These are phyloP conservation scores for California macrophylla DNA, from an alignment of 441 rosid genomes.

Conservation along the genomic window DNA sequence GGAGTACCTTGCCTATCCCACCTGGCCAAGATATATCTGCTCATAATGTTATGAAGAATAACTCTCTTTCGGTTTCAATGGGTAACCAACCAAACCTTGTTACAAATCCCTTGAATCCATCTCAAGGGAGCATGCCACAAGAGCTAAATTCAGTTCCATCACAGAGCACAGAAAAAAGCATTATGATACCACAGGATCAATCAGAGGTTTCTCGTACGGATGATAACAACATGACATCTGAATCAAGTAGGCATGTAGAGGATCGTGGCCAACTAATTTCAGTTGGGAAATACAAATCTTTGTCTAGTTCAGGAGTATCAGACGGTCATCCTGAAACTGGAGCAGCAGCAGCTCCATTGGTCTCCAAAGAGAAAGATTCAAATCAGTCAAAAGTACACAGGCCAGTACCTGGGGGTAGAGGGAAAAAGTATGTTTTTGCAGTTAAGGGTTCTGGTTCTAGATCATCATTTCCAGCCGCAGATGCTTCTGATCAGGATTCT, in stretches of 20 bases:
- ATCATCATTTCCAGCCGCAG: slow-evolving; percentile 39
- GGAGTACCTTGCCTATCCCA: slow-evolving; percentile 34
- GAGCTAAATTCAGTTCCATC: slow-evolving; percentile 31
- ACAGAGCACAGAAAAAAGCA: slow-evolving; percentile 26
- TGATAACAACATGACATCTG: slow-evolving; percentile 25
- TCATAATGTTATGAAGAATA: slow-evolving; percentile 27
- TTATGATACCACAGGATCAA: slow-evolving; percentile 30
- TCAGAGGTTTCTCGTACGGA: slow-evolving; percentile 29
- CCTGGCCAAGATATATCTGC: slow-evolving; percentile 32
- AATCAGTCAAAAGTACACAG: slow-evolving; percentile 34
- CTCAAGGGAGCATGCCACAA: slow-evolving; percentile 35
- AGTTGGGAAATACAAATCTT: slow-evolving; percentile 24
- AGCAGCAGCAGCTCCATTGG: slow-evolving; percentile 21
- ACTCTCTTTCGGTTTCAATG: slow-evolving; percentile 27
- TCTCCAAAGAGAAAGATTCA: slow-evolving; percentile 29
- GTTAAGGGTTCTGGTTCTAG: slow-evolving; percentile 45
- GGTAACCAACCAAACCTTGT: slow-evolving; percentile 39
- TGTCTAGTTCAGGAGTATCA: slow-evolving; percentile 30
- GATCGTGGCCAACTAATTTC: slow-evolving; percentile 30
- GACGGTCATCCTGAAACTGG: slow-evolving; percentile 35
- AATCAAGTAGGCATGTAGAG: slow-evolving; percentile 26
- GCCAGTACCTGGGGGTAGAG: slow-evolving; percentile 33
- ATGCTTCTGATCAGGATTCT: slow-evolving; percentile 44
- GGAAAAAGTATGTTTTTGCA: slow-evolving; percentile 35
- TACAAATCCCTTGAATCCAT: slow-evolving; percentile 36